Percentiles rank a stretch among this genome's conserved stretches.
These are phyloP conservation scores for Gymnopus androsaceus DNA, from an alignment of 1,284 basidiomycete genomes.

Conservation along the genomic window DNA sequence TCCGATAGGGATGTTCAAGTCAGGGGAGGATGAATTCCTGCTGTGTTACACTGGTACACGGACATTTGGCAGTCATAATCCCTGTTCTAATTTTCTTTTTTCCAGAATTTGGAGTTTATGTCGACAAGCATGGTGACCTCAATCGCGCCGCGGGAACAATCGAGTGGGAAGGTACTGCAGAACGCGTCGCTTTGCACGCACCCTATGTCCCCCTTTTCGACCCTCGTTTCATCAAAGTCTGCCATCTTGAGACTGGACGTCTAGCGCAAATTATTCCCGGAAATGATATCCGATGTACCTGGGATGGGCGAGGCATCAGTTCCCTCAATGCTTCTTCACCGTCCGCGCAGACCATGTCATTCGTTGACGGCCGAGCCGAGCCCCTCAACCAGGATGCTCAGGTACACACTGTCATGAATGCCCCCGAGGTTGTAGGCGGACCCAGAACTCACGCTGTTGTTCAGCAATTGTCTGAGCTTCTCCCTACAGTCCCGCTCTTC, in stretches of 20 bases:
- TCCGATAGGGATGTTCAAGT: constrained; percentile 92
- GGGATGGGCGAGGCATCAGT: constrained; percentile 60
- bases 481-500: constrained; percentile 74
- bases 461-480: constrained; percentile 80
- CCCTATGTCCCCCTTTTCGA: constrained; percentile 93
- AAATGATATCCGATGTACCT: constrained; percentile 71
- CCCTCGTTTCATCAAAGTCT: constrained; percentile 89
- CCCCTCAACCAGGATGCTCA: constrained; percentile 68
- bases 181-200: constrained; percentile 79
- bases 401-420: constrained; percentile 76
- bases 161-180: constrained; percentile 84
- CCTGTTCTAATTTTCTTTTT: constrained; percentile 14
- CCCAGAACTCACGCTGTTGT: constrained; percentile 43
- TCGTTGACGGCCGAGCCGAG: constrained; percentile 39
- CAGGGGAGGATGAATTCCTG: constrained; percentile 86
- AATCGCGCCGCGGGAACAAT: constrained; percentile 66
- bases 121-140: constrained; percentile 82
- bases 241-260: constrained; percentile 76
- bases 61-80: constrained; percentile 10
- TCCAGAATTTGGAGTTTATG: constrained; percentile 88
- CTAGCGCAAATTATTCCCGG: constrained; percentile 80
- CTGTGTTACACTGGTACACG: constrained; percentile 90
- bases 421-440: constrained; percentile 41
- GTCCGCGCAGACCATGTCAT: neutral
- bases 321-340: constrained; percentile 33